A percentile compares a stretch with the other conserved stretches of the same genome.
Conservation (phyloP, 2,329 filamentous ascomycete genomes). For the Ophiostoma himal-ulmi region DNA sequence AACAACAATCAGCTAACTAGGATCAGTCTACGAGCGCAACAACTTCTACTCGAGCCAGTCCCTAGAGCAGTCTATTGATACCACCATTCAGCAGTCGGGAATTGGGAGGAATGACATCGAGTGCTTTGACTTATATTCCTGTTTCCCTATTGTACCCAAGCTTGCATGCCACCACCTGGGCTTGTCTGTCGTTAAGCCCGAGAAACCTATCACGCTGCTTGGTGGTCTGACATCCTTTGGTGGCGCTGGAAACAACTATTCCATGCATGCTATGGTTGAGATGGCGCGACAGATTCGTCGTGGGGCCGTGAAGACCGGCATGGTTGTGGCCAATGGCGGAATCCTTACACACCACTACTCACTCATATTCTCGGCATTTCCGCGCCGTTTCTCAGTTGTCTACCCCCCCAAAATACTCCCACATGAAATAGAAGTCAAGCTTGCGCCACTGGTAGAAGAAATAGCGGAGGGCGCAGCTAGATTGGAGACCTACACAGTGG, state of each 20-base stretch:
- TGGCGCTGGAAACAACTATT: slow-evolving; percentile 25
- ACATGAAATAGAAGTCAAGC: background rate
- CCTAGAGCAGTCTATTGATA: slow-evolving; percentile 19
- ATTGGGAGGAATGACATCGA: slow-evolving; percentile 15
- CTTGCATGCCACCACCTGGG: slow-evolving; percentile 22
- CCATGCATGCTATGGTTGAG: slow-evolving; percentile 22
- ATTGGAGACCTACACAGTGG: slow-evolving; percentile 20
- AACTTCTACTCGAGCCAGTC: slow-evolving; percentile 21
- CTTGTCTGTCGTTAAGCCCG: slow-evolving; percentile 6
- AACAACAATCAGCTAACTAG: background rate
- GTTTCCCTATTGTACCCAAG: slow-evolving; percentile 24
- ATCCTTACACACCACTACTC: slow-evolving; percentile 22
- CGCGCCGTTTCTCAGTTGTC: background rate
- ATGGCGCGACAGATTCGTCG: slow-evolving; percentile 19
- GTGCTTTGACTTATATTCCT: slow-evolving; percentile 22
- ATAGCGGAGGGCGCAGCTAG: slow-evolving; percentile 13
- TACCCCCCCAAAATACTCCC: slow-evolving; percentile 21
- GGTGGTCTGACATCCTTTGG: slow-evolving; percentile 23
- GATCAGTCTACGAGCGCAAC: slow-evolving; percentile 17
- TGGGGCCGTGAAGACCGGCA: slow-evolving; percentile 11
- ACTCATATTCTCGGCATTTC: slow-evolving; percentile 9
- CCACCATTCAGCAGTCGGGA: slow-evolving; percentile 17
- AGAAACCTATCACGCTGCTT: slow-evolving; percentile 20
- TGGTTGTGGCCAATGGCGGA: slow-evolving; percentile 22
- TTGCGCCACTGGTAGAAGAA: slow-evolving; percentile 1